Evolutionary conservation across 768 basidiomycete species (phyloP), one percentile per base, ranked within the genome.

Genomic region (Naganishia antarctica): DNA sequence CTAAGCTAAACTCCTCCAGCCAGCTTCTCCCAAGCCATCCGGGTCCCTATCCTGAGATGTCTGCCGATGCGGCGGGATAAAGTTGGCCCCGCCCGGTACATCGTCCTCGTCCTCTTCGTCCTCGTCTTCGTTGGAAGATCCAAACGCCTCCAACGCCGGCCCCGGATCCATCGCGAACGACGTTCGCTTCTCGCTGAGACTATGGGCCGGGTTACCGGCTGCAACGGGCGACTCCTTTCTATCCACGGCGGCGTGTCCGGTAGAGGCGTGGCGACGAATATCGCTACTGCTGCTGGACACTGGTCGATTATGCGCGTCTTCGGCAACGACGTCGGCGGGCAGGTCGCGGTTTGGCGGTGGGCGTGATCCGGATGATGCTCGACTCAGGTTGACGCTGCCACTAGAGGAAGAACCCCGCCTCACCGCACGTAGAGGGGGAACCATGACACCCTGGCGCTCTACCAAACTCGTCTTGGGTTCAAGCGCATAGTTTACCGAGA

Each of bases 41-140:
- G 53, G 53, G 23, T 37, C 53, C 18, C 53, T 34, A 26, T 57
- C 53, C 53, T 57, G 53, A 21, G 53, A 57, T 23, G 40, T 23
- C 34, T 72, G 66, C 13, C 71, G 65, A 69, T 76, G 75, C 12
- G 75, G 75, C 34, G 75, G 75, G 15, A 74, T 66, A 64, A 76
- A 76, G n/a, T 64, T 67, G 45, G 49, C 63, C 16, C 62, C 68
- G 13, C 71, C 74, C 23, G 67, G 67, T 49, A 74, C 51, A 70
- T 72, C 23, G 69, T 73, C 57, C 47, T 48, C 66, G 1, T 71
- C 68, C n/a, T 69, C 69, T 13, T 65, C 74, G 26, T 67, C 66
- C 2, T 46, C 67, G 0, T 63, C 68, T 8, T 68, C 66, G 12
- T 65, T 67, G 2, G 64, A 65, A 1, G 45, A 59, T 5, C 69